Percentiles rank a stretch among this genome's conserved stretches.
These are phyloP conservation scores for Cudoniella acicularis DNA, from an alignment of 495 filamentous ascomycete species.

Conservation along the genomic window DNA sequence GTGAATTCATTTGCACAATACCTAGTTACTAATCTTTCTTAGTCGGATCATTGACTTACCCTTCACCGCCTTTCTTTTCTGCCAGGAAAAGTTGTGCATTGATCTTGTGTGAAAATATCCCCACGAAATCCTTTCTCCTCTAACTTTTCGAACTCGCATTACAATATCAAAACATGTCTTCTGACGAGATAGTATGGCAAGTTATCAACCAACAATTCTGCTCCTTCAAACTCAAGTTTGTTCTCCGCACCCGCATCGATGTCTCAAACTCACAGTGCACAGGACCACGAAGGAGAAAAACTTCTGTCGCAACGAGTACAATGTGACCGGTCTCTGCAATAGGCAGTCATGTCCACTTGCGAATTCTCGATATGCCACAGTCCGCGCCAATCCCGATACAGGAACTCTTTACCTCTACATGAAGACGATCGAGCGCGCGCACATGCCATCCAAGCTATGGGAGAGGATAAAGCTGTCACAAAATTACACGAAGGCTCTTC, in stretches of 20 bases:
- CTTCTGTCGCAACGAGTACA: slow-evolving; percentile 97
- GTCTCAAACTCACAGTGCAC: slow-evolving; percentile 20
- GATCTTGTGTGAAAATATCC: too few relatives aligned
- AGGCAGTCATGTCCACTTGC: slow-evolving; percentile 92
- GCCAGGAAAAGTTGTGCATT: too few relatives aligned
- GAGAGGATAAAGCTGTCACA: slow-evolving; percentile 85
- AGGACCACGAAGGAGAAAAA: slow-evolving; percentile 88
- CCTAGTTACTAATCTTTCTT: too few relatives aligned
- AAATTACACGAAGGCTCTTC: slow-evolving; percentile 85
- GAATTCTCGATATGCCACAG: slow-evolving; percentile 92
- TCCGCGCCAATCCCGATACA: slow-evolving; percentile 76
- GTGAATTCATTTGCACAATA: too few relatives aligned
- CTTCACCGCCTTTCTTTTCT: too few relatives aligned
- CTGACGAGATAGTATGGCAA: slow-evolving; percentile 98
- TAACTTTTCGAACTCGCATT: too few relatives aligned
- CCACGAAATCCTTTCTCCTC: too few relatives aligned
- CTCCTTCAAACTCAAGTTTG: slow-evolving; percentile 91
- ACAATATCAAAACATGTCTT: too few relatives aligned
- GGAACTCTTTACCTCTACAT: slow-evolving; percentile 93
- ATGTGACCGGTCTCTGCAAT: slow-evolving; percentile 91
- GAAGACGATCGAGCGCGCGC: slow-evolving; percentile 88
- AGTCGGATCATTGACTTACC: too few relatives aligned
- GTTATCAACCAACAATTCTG: slow-evolving; percentile 96
- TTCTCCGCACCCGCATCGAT: slow-evolving; percentile 14
- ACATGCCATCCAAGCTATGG: slow-evolving; percentile 92